phyloP scores from a whole-genome alignment of 148 eudicot genomes.

The Diospyros lotus region DNA sequence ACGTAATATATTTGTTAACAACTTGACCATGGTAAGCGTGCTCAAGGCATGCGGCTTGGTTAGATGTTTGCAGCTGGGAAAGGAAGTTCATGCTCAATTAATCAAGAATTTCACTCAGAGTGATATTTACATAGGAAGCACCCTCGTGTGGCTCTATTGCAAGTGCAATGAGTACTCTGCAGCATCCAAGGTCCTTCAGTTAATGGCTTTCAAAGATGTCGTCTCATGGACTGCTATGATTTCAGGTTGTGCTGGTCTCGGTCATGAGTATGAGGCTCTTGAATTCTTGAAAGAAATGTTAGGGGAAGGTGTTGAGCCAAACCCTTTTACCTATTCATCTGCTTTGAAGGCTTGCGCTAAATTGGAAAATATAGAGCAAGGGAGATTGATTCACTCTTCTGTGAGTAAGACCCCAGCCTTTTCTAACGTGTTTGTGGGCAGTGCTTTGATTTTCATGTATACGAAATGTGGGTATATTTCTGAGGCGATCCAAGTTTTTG shows the following conservation, averaged over 20 bases:
- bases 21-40: conserved; percentile 68
- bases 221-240: conserved; percentile 91
- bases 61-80: conserved; percentile 45
- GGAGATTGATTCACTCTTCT: conserved; percentile 66
- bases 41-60: conserved; percentile 75
- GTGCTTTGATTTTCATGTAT: conserved; percentile 79
- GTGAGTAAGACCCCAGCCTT: conserved; percentile 54
- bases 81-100: conserved; percentile 76
- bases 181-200: conserved; percentile 60
- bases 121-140: conserved; percentile 68
- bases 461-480: conserved; percentile 16
- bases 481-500: conserved; percentile 71
- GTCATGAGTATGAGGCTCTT: conserved; percentile 72
- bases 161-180: conserved; percentile 57
- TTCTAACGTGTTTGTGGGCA: conserved; percentile 60
- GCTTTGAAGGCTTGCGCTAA: conserved; percentile 85
- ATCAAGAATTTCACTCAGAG: conserved; percentile 48
- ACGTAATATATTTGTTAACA: conserved; percentile 56
- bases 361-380: conserved; percentile 52
- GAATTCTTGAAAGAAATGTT: conserved; percentile 69
- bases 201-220: conserved; percentile 45
- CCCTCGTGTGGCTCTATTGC: conserved; percentile 84
- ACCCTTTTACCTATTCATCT: conserved; percentile 77
- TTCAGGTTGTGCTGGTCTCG: conserved; percentile 23
- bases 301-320: conserved; percentile 73